phyloP scores from a whole-genome alignment of 1,284 basidiomycete genomes.

The Ceratobasidium sp. region DNA sequence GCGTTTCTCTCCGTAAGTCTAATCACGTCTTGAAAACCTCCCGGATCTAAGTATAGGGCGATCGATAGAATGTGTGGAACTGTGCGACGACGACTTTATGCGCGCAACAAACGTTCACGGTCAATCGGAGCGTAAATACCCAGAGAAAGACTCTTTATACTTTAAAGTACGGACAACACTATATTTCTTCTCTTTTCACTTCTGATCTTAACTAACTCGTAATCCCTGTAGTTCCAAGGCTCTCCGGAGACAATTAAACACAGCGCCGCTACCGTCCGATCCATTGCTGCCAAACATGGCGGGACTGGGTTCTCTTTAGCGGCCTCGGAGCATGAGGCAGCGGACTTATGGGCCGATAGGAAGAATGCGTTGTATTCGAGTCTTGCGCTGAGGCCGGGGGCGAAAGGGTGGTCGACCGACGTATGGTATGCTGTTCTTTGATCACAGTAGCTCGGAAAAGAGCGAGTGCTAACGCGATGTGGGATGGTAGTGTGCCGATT shows the following conservation, averaged over 20 bases:
- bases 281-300: conserved; percentile 74
- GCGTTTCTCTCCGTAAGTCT: conserved; percentile 62
- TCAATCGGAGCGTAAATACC: conserved; percentile 70
- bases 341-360: conserved; percentile 85
- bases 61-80: conserved; percentile 61
- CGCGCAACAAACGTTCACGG: conserved; percentile 74
- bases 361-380: conserved; percentile 86
- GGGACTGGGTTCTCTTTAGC: conserved; percentile 80
- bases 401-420: conserved; percentile 84
- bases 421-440: conserved; percentile 79
- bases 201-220: neutral
- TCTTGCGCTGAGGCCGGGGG: conserved; percentile 73
- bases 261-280: conserved; percentile 70
- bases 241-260: conserved; percentile 72
- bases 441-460: conserved; percentile 1
- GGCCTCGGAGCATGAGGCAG: conserved; percentile 74
- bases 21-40: neutral
- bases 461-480: conserved; percentile 21
- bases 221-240: conserved; percentile 70
- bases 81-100: conserved; percentile 62
- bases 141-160: conserved; percentile 81
- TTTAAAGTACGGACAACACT: conserved; percentile 69
- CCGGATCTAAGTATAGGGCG: neutral
- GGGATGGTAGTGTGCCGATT: conserved; percentile 75
- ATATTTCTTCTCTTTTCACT: neutral